A percentile compares a stretch with the other conserved stretches of the same genome.
phyloP scores from a whole-genome alignment of 2,329 filamentous ascomycete species.

The Alternaria panax region DNA sequence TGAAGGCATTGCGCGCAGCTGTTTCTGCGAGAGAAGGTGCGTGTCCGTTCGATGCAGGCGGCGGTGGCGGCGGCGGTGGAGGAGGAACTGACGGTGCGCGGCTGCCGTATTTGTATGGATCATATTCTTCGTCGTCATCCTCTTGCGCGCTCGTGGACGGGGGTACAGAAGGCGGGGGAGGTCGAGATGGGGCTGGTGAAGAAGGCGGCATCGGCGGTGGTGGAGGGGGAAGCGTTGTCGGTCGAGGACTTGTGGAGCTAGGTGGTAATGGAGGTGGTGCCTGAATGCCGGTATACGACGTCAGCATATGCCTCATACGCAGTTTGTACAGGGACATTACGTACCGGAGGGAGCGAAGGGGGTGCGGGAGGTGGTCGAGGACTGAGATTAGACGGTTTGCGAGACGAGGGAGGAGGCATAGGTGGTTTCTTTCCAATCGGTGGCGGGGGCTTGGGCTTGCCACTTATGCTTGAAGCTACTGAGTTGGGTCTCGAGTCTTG shows the following conservation, averaged over 20 bases:
- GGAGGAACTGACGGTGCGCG: constrained; percentile 39
- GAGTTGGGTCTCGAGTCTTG: constrained; percentile 64
- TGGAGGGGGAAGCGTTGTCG: constrained; percentile 21
- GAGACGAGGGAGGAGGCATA: constrained; percentile 63
- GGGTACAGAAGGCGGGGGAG: constrained; percentile 35
- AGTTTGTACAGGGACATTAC: neutral
- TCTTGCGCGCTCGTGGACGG: constrained; percentile 54
- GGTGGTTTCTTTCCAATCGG: constrained; percentile 77
- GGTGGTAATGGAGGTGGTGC: constrained; percentile 50
- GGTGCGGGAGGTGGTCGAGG: constrained; percentile 54
- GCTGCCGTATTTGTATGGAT: constrained; percentile 54
- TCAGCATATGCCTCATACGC: neutral
- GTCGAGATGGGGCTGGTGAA: constrained; percentile 32
- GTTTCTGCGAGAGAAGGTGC: constrained; percentile 63
- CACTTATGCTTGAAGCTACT: constrained; percentile 64
- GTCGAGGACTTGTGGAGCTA: constrained; percentile 31
- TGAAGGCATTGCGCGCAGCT: constrained; percentile 66
- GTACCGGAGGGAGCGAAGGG: constrained; percentile 51
- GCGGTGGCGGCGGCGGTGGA: constrained; percentile 65
- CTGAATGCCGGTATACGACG: neutral
- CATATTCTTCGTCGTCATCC: constrained; percentile 40
- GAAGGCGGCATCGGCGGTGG: constrained; percentile 22
- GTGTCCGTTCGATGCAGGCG: constrained; percentile 49
- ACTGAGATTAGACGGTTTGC: constrained; percentile 63
- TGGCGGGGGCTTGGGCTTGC: constrained; percentile 73